Base-by-base conservation (phyloP, 495 filamentous ascomycete genomes). In the Penicillium odoratum region DNA sequence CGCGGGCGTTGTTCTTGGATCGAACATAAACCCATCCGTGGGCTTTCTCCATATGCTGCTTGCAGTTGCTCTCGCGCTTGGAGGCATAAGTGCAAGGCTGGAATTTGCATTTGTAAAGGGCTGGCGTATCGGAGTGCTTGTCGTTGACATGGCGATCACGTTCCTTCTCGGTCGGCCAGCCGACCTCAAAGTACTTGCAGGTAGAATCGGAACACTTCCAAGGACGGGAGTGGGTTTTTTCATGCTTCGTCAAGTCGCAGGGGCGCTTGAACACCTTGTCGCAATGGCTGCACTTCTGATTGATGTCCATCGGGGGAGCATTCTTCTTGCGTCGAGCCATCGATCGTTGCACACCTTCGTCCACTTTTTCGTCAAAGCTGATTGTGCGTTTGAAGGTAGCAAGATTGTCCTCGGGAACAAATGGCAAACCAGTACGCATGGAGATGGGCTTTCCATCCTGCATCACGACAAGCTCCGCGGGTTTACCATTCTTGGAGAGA, bases 41-140 rank as follows among this genome's bases (percentile, higher is more conserved):
- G 0, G 92, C 87, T 71, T 98, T 98, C 77, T 98, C 94, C 94
- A 98, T 98, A 74, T 98, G 94, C 73, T 98, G 94, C 73, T 98
- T 98, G 84, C 92, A 96, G 74, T 98, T 98, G 71, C 89, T 94
- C 76, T 96, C 89, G 29, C 94, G 88, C 79, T 97, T 97, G 44
- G 92, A 96, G 64, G 90, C 85, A 75, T 98, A 98, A 0, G 88
- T 83, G 81, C 94, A 98, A 18, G 89, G 88, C 59, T 84, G 77
- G 73, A 84, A 97, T n/a, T 83, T 73, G 75, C 94, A 98, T 66
- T 87, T 83, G 72, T 81, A 96, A 76, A 92, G 80, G 13, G 81
- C 74, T 4, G 94, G 91, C 33, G 81, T 79, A n/a, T 78, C 69
- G 31, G 90, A 90, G 75, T 98, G 94, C 74, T 93, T 96, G 75